Evolutionary conservation across 2,329 filamentous ascomycete species (phyloP).

Genomic region (Ophiocordyceps camponoti-saundersi): DNA sequence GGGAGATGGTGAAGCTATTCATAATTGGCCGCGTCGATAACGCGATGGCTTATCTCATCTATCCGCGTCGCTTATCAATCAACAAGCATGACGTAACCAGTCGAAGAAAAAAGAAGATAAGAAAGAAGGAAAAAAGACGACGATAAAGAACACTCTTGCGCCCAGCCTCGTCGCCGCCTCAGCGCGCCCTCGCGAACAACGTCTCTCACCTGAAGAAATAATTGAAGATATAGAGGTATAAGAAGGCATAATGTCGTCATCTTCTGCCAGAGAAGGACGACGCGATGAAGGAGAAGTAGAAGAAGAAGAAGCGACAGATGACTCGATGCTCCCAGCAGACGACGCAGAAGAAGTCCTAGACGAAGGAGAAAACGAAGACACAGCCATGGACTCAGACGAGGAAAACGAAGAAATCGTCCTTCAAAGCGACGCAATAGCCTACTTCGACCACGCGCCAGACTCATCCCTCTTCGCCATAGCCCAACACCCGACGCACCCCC

Average conservation of each 20-base stretch:
- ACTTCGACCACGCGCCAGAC: constrained; percentile 82
- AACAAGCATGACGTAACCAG: not conserved
- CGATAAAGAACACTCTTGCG: too few relatives aligned
- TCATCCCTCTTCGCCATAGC: constrained; percentile 79
- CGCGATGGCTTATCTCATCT: not conserved
- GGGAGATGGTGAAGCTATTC: too few relatives aligned
- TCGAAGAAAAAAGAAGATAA: not conserved
- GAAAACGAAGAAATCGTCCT: constrained; percentile 50
- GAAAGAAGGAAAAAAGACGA: too few relatives aligned
- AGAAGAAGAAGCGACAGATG: constrained; percentile 45
- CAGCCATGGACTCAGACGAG: constrained; percentile 67
- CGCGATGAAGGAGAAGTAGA: constrained; percentile 47
- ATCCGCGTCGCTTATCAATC: not conserved
- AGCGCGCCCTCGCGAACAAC: not conserved
- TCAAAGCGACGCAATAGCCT: constrained; percentile 82
- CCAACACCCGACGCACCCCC: constrained; percentile 65
- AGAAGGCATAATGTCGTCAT: not conserved
- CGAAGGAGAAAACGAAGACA: constrained; percentile 41
- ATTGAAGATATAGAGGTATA: too few relatives aligned
- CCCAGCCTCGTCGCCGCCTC: too few relatives aligned
- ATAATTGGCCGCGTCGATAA: too few relatives aligned
- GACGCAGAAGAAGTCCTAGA: constrained; percentile 64
- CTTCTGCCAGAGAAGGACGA: not conserved
- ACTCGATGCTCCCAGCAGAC: constrained; percentile 54
- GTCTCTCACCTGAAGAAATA: not conserved